A percentile compares a stretch with the other conserved stretches of the same genome.
phyloP scores from a whole-genome alignment of 2,329 filamentous ascomycete genomes.

The Colletotrichum eremochloae region DNA sequence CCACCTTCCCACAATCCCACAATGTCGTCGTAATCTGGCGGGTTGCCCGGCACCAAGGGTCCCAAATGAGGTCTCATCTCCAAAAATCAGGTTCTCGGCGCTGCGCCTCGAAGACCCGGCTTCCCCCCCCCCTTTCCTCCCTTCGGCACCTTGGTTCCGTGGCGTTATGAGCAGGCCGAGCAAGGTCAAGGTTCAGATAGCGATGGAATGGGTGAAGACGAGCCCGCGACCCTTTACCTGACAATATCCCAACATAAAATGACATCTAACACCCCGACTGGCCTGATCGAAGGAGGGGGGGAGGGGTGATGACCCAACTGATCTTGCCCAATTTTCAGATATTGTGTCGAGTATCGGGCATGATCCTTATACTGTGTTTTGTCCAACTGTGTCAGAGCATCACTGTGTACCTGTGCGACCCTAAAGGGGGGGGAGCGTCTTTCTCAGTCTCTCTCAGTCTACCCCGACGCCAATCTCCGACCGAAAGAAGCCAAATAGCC shows the following conservation, averaged over 20 bases:
- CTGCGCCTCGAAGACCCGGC: neutral
- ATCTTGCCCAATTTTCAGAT: neutral
- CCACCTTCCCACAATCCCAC: neutral
- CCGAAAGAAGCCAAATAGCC: neutral
- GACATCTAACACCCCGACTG: neutral
- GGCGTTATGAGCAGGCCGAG: too few species aligned
- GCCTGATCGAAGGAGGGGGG: too few species aligned
- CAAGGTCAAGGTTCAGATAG: neutral
- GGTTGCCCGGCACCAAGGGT: neutral
- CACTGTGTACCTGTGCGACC: too few species aligned
- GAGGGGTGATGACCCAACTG: too few species aligned
- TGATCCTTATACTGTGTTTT: too few species aligned
- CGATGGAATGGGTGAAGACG: neutral
- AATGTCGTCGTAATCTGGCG: neutral
- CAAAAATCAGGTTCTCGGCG: neutral
- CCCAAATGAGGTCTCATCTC: conserved; percentile 12
- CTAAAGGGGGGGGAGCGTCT: too few species aligned
- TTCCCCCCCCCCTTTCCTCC: too few species aligned
- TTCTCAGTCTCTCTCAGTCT: too few species aligned
- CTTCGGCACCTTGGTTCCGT: neutral
- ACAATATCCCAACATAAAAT: neutral
- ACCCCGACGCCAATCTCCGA: neutral
- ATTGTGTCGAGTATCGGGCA: neutral
- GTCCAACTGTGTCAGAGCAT: too few species aligned
- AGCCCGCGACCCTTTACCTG: neutral